Conservation (phyloP, 805 yeast genomes). For the Saccharomycopsis sp. region DNA sequence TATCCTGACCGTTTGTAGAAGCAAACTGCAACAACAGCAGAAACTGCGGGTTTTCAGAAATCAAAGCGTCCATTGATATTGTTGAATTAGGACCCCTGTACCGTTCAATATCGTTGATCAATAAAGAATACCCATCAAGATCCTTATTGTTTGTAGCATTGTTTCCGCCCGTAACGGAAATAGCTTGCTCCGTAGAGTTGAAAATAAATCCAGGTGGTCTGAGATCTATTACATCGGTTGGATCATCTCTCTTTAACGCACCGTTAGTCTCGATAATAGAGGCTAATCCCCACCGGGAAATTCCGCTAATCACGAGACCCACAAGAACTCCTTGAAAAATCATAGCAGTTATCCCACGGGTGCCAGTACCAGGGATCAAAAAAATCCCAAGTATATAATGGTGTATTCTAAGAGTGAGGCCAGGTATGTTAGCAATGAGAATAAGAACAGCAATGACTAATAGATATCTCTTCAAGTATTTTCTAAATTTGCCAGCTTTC, state of each 20-base stretch:
- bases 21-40: slow-evolving; percentile 30
- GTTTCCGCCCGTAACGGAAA: slow-evolving; percentile 25
- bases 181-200: slow-evolving; percentile 16
- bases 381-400: slow-evolving; percentile 77
- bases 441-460: slow-evolving; percentile 39
- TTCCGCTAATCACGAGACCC: slow-evolving; percentile 79
- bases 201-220: slow-evolving; percentile 14
- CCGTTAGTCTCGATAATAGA: slow-evolving; percentile 74
- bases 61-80: slow-evolving; percentile 36
- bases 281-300: slow-evolving; percentile 90
- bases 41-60: slow-evolving; percentile 28
- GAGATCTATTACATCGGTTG: slow-evolving; percentile 10
- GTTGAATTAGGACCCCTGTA: slow-evolving; percentile 49
- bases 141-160: slow-evolving; percentile 26
- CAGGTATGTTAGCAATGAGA: slow-evolving; percentile 46
- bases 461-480: slow-evolving; percentile 50
- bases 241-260: slow-evolving; percentile 62
- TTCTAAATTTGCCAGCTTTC: slow-evolving; percentile 64
- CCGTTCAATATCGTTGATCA: slow-evolving; percentile 75
- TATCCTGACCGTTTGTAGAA: slow-evolving; percentile 23
- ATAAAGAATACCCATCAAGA: slow-evolving; percentile 50
- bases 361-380: slow-evolving; percentile 77
- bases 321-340: slow-evolving; percentile 77
- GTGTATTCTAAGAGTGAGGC: slow-evolving; percentile 68
- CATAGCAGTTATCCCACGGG: slow-evolving; percentile 63